These are phyloP conservation scores for Lasiosphaeria ovina DNA, from an alignment of 495 filamentous ascomycete species.

Conservation along the genomic window DNA sequence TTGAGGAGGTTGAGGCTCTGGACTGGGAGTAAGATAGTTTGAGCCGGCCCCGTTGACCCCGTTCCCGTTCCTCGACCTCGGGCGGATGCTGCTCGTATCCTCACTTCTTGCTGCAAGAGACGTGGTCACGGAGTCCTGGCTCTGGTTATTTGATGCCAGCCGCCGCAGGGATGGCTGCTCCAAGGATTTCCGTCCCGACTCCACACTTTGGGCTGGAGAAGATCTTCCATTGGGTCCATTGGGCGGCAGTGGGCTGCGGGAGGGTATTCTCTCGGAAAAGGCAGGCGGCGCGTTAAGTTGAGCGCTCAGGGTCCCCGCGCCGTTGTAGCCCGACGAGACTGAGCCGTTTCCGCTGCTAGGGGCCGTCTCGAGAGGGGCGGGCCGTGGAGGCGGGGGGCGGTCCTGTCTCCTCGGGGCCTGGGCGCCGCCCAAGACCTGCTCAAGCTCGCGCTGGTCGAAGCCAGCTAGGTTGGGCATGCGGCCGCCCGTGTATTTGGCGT, in stretches of 20 bases:
- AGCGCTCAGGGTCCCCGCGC: slow-evolving; percentile 8
- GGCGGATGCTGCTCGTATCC: slow-evolving; percentile 46
- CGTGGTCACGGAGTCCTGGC: slow-evolving; percentile 54
- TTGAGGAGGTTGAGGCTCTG: slow-evolving; percentile 24
- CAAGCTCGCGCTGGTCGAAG: slow-evolving; percentile 76
- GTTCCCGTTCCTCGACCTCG: slow-evolving; percentile 46
- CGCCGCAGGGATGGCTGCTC: slow-evolving; percentile 45
- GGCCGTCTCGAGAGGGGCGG: slow-evolving; percentile 29
- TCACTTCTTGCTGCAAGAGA: slow-evolving; percentile 46
- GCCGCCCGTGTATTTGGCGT: slow-evolving; percentile 90
- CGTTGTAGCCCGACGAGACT: slow-evolving; percentile 29
- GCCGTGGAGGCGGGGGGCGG: slow-evolving; percentile 27
- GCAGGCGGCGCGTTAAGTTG: slow-evolving; percentile 12
- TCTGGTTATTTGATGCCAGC: slow-evolving; percentile 50
- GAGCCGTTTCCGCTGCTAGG: slow-evolving; percentile 28
- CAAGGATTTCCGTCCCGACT: slow-evolving; percentile 40
- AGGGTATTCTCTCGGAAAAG: slow-evolving; percentile 23
- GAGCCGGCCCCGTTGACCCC: slow-evolving; percentile 12
- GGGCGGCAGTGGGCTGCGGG: slow-evolving; percentile 32
- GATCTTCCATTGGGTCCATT: slow-evolving; percentile 29
- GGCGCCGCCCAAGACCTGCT: slow-evolving; percentile 59
- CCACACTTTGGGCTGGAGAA: slow-evolving; percentile 46
- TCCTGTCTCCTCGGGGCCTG: slow-evolving; percentile 28
- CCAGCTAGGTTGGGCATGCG: slow-evolving; percentile 74
- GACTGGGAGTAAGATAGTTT: slow-evolving; percentile 38